Evolutionary conservation across 805 yeast genomes (phyloP).

Genomic region (Candida nanaspora): DNA sequence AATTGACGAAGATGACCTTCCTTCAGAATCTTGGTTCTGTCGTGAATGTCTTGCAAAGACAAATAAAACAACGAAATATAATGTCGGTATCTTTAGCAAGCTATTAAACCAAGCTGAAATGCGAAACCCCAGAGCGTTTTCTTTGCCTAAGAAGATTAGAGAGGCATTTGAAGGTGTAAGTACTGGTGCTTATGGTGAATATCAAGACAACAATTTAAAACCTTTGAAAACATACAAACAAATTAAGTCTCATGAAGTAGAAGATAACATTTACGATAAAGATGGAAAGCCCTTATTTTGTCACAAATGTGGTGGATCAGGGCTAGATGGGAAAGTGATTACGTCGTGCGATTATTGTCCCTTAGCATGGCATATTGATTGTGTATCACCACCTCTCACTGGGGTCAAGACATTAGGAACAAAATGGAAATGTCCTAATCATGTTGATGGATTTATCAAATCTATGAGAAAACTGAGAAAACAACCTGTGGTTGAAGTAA

Average conservation of each 20-base stretch:
- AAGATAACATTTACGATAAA: conserved; percentile 53
- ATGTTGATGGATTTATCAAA: conserved; percentile 47
- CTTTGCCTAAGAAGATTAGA: conserved; percentile 60
- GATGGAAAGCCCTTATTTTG: conserved; percentile 67
- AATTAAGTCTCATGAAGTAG: conserved; percentile 43
- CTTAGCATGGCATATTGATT: conserved; percentile 83
- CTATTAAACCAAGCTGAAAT: conserved; percentile 51
- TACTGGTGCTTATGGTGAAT: conserved; percentile 65
- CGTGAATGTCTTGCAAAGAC: conserved; percentile 55
- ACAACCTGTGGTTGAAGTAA: conserved; percentile 48
- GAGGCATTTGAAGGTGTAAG: conserved; percentile 69
- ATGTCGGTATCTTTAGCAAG: conserved; percentile 45
- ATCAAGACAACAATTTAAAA: conserved; percentile 53
- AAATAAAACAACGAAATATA: conserved; percentile 7
- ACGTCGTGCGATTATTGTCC: conserved; percentile 80
- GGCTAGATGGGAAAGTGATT: conserved; percentile 47
- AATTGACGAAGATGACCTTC: conserved; percentile 59
- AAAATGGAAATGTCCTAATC: conserved; percentile 92
- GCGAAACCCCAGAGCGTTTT: conserved; percentile 59
- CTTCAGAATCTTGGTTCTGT: conserved; percentile 90
- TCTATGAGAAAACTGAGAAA: conserved; percentile 43
- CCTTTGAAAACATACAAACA: conserved; percentile 35
- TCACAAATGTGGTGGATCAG: conserved; percentile 68
- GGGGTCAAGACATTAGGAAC: conserved; percentile 65
- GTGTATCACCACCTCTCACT: conserved; percentile 69